These are phyloP conservation scores for Podaxis sp. DNA, from an alignment of 768 basidiomycete species.

Conservation along the genomic window DNA sequence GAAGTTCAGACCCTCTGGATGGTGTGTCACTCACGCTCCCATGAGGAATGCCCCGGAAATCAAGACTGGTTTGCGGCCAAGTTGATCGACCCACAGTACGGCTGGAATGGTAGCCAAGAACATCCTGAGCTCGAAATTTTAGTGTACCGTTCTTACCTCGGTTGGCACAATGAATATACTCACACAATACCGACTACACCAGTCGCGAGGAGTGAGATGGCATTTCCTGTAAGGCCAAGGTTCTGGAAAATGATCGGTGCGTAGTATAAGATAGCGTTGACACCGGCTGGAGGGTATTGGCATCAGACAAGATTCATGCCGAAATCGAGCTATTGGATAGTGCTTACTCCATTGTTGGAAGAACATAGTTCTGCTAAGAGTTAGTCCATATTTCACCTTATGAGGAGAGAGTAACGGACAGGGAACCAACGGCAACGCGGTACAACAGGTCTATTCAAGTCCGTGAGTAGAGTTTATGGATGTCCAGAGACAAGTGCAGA, in stretches of 20 bases:
- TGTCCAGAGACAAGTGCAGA: not conserved
- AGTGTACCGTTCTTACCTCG: not conserved
- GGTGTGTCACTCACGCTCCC: slow-evolving; percentile 45
- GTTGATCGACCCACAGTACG: slow-evolving; percentile 77
- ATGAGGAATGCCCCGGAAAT: slow-evolving; percentile 75
- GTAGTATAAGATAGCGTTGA: slow-evolving; percentile 77
- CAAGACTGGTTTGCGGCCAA: slow-evolving; percentile 73
- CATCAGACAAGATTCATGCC: not conserved
- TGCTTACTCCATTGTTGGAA: slow-evolving; percentile 77
- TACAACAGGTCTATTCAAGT: slow-evolving; percentile 49
- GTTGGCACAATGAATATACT: slow-evolving; percentile 21
- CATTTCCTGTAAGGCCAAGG: slow-evolving; percentile 62
- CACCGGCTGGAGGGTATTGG: slow-evolving; percentile 38
- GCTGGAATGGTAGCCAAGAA: slow-evolving; percentile 79
- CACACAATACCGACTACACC: slow-evolving; percentile 82
- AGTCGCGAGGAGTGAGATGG: slow-evolving; percentile 50
- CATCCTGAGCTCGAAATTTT: slow-evolving; percentile 44
- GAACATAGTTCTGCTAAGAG: slow-evolving; percentile 56
- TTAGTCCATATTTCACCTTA: slow-evolving; percentile 3
- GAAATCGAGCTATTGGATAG: not conserved
- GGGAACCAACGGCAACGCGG: slow-evolving; percentile 60
- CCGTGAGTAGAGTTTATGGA: not conserved
- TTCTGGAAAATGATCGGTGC: slow-evolving; percentile 67
- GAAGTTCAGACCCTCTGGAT: not conserved
- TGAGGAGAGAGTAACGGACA: slow-evolving; percentile 33